These are phyloP conservation scores for Neofusicoccum sp. DNA, from an alignment of 2,329 filamentous ascomycete genomes.

Conservation along the genomic window DNA sequence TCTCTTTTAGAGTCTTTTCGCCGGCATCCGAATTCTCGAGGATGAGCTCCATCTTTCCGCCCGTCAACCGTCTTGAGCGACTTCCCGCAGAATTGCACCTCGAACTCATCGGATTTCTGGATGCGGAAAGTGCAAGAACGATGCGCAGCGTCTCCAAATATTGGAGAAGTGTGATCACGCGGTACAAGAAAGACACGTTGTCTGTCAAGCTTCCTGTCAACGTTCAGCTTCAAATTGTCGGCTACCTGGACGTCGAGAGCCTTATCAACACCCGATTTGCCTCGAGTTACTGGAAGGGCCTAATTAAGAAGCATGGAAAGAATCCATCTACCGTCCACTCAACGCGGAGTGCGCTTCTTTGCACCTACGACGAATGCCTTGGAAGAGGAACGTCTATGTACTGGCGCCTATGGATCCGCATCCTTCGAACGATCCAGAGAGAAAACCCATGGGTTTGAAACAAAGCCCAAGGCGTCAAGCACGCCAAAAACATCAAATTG, in stretches of 20 bases:
- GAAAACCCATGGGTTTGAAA: slow-evolving; percentile 7
- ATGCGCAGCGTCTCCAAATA: slow-evolving; percentile 8
- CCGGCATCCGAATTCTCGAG: not conserved
- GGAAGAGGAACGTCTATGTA: slow-evolving; percentile 1
- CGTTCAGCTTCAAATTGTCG: not conserved
- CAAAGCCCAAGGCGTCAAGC: too few relatives aligned
- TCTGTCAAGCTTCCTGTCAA: not conserved
- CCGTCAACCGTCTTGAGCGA: not conserved
- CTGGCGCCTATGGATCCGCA: not conserved
- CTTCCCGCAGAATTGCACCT: slow-evolving; percentile 7
- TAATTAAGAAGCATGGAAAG: slow-evolving; percentile 2
- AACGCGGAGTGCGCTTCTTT: slow-evolving; percentile 5
- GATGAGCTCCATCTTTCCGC: not conserved
- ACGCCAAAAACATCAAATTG: too few relatives aligned
- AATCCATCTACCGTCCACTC: not conserved
- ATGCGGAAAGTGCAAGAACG: not conserved
- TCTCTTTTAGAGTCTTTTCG: slow-evolving; percentile 3
- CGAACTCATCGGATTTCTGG: slow-evolving; percentile 4
- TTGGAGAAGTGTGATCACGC: not conserved
- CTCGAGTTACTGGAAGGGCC: not conserved
- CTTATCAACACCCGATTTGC: not conserved
- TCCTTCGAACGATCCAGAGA: slow-evolving; percentile 1
- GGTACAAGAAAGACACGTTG: slow-evolving; percentile 1
- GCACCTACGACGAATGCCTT: slow-evolving; percentile 5
- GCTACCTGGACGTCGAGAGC: slow-evolving; percentile 11